Percentiles rank a stretch among this genome's conserved stretches.
Conservation (phyloP, 306 rosid genomes). For the Cucurbita argyrosperma region DNA sequence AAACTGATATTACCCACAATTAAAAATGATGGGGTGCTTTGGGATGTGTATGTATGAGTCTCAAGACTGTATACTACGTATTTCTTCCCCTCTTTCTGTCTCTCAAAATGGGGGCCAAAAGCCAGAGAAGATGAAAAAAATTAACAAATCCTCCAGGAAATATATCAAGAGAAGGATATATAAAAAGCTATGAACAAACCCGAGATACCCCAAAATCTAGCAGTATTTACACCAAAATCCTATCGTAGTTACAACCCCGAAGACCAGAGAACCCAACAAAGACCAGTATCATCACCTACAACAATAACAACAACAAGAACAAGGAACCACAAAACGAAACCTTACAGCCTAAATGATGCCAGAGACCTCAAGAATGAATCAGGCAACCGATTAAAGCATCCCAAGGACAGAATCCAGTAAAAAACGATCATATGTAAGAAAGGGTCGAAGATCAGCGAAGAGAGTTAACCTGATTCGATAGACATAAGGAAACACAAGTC, state of each 20-base stretch:
- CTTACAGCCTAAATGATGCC: conserved; percentile 30
- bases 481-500: not conserved
- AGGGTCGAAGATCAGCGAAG: not conserved
- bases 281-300: not conserved
- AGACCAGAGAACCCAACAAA: conserved; percentile 4
- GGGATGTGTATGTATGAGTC: conserved; percentile 18
- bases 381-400: conserved; percentile 31
- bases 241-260: conserved; percentile 14
- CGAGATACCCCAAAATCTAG: conserved; percentile 14
- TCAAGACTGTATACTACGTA: conserved; percentile 6
- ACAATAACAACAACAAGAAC: conserved; percentile 11
- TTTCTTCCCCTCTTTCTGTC: conserved; percentile 8
- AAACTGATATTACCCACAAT: conserved; percentile 33
- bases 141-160: conserved; percentile 45
- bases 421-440: not conserved
- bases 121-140: not conserved
- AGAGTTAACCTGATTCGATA: not conserved
- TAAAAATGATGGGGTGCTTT: conserved; percentile 55
- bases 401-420: conserved; percentile 18
- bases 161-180: conserved; percentile 40
- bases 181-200: conserved; percentile 2
- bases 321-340: not conserved
- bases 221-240: conserved; percentile 37
- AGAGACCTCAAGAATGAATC: conserved; percentile 40
- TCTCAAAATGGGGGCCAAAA: conserved; percentile 9